A percentile compares a stretch with the other conserved stretches of the same genome.
These are phyloP conservation scores for Podospora conica DNA, from an alignment of 495 filamentous ascomycete species.

Conservation along the genomic window DNA sequence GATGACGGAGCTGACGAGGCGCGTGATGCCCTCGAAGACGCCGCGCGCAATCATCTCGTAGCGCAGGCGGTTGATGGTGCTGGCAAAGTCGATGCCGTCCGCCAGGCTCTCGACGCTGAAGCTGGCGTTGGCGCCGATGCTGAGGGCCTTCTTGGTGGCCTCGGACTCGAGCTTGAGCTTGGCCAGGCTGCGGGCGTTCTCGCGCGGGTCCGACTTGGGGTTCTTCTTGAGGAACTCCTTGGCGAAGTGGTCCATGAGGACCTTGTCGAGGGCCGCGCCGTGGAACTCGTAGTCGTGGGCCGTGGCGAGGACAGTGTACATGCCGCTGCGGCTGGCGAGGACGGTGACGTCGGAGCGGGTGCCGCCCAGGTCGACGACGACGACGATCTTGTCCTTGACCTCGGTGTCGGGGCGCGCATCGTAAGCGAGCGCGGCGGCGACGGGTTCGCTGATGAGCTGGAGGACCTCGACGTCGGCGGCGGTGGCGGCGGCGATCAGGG, in stretches of 20 bases:
- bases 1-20: conserved; percentile 73
- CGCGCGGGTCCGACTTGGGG: conserved; percentile 78
- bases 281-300: conserved; percentile 90
- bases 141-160: conserved; percentile 81
- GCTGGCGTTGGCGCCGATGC: conserved; percentile 76
- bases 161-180: conserved; percentile 92
- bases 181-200: conserved; percentile 71
- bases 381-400: conserved; percentile 75
- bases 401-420: conserved; percentile 76
- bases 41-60: conserved; percentile 85
- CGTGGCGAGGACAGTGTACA: conserved; percentile 93
- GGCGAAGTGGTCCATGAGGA: conserved; percentile 90
- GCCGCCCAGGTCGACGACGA: conserved; percentile 90
- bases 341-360: conserved; percentile 90
- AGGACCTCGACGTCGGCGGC: conserved; percentile 82
- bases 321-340: conserved; percentile 82
- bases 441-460: conserved; percentile 89
- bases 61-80: conserved; percentile 84
- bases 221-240: conserved; percentile 95
- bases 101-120: conserved; percentile 85
- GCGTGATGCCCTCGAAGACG: conserved; percentile 79
- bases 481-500: conserved; percentile 69
- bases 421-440: conserved; percentile 85
- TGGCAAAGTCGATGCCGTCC: conserved; percentile 83
- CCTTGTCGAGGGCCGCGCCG: conserved; percentile 75